Conservation (phyloP, 495 filamentous ascomycete genomes). For the Staphylotrichum longicolle region DNA sequence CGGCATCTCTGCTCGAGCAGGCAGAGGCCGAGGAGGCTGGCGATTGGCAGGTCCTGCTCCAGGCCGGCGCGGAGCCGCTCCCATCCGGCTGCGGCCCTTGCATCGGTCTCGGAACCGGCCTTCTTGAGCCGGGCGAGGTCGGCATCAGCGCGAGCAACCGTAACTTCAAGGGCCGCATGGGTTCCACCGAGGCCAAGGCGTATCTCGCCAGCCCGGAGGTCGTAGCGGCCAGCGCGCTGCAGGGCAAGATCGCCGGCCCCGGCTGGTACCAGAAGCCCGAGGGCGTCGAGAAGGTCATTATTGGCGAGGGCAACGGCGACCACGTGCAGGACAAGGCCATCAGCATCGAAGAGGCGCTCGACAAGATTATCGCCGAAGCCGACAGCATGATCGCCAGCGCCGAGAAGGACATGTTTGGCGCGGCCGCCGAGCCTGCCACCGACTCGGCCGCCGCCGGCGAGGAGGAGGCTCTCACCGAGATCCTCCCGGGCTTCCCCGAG, state of each 20-base stretch:
- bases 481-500: constrained; percentile 70
- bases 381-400: constrained; percentile 59
- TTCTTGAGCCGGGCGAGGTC: constrained; percentile 80
- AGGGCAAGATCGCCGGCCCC: constrained; percentile 73
- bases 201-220: constrained; percentile 91
- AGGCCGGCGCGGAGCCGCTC: constrained; percentile 72
- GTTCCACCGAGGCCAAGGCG: constrained; percentile 73
- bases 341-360: constrained; percentile 64
- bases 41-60: constrained; percentile 82
- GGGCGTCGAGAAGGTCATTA: constrained; percentile 45
- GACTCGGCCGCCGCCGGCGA: constrained; percentile 23
- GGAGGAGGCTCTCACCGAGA: constrained; percentile 50
- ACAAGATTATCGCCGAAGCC: constrained; percentile 64
- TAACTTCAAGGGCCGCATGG: constrained; percentile 95
- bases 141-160: constrained; percentile 89
- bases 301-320: constrained; percentile 8
- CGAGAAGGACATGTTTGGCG: constrained; percentile 32
- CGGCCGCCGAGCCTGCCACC: constrained; percentile 5
- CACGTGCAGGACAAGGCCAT: neutral
- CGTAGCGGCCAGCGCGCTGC: constrained; percentile 82
- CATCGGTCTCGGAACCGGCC: constrained; percentile 83
- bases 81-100: constrained; percentile 85
- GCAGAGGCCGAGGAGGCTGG: constrained; percentile 72
- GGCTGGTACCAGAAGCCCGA: constrained; percentile 75
- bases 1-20: constrained; percentile 81